These are phyloP conservation scores for Fusarium sp. DNA, from an alignment of 2,329 filamentous ascomycete genomes.

Conservation along the genomic window DNA sequence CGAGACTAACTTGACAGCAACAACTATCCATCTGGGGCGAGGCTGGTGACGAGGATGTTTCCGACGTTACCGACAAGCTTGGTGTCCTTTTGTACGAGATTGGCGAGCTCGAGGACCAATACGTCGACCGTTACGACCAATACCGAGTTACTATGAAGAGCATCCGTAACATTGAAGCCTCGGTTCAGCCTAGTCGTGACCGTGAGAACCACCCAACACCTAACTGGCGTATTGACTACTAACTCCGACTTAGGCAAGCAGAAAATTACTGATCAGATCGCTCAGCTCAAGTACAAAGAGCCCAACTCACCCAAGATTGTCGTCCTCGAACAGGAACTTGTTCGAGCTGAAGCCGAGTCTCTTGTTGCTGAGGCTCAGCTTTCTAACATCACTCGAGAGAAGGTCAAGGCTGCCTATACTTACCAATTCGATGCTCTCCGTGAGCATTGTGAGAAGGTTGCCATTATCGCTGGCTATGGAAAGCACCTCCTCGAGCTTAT, in stretches of 20 bases:
- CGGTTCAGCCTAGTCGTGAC: constrained; percentile 96
- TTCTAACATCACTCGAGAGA: constrained; percentile 99
- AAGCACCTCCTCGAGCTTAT: constrained; percentile 98
- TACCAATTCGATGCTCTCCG: constrained; percentile 98
- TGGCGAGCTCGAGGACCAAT: constrained; percentile 97
- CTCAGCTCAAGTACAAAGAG: constrained; percentile 99
- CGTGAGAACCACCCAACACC: constrained; percentile 66
- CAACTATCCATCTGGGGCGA: constrained; percentile 99
- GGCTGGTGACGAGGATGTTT: constrained; percentile 94
- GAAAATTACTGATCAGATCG: constrained; percentile 99
- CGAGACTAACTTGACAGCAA: constrained; percentile 70
- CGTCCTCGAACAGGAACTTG: constrained; percentile 97
- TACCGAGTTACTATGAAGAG: constrained; percentile 99
- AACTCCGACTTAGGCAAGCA: constrained; percentile 78
- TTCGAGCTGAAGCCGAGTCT: constrained; percentile 98
- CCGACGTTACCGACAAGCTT: constrained; percentile 98
- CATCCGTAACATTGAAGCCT: constrained; percentile 98
- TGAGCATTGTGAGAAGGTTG: constrained; percentile 98
- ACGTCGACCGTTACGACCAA: constrained; percentile 98
- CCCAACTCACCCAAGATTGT: constrained; percentile 98
- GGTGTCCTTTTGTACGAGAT: constrained; percentile 98
- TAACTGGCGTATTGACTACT: not conserved
- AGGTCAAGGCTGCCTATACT: constrained; percentile 97
- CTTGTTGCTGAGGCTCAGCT: constrained; percentile 97
- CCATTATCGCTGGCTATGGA: constrained; percentile 96